Conservation (phyloP, 176 grass and related monocot species). For the Rhynchospora breviuscula region DNA sequence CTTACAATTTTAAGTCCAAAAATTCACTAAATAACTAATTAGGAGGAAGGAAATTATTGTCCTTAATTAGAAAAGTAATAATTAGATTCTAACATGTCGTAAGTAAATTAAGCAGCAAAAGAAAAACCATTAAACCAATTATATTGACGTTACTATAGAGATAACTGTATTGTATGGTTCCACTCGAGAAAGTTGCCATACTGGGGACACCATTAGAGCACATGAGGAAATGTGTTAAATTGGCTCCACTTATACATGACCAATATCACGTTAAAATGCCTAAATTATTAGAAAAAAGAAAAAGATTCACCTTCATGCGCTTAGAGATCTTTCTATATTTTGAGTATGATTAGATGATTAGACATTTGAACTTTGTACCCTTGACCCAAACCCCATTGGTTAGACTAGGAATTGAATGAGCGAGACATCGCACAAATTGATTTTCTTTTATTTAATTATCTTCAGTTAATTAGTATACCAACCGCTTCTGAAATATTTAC, state of each 20-base stretch:
- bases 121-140: not conserved
- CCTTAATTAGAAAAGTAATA: no score
- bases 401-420: not conserved
- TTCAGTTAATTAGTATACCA: not conserved
- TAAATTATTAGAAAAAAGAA: not conserved
- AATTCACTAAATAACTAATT: not conserved
- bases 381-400: slow-evolving; percentile 23
- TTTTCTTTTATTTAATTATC: not conserved
- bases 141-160: not conserved
- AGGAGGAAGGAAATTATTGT: not conserved
- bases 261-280: not conserved
- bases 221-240: not conserved
- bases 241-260: not conserved
- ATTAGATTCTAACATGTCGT: no score
- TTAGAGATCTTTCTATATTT: slow-evolving; percentile 20
- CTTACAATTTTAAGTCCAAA: no score
- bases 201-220: not conserved
- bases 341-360: not conserved
- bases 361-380: slow-evolving; percentile 2
- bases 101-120: not conserved
- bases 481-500: not conserved
- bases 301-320: slow-evolving; percentile 14
- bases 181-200: not conserved
- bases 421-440: not conserved
- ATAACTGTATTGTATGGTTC: not conserved